These are phyloP conservation scores for Metarhizium sp. DNA, from an alignment of 2,329 filamentous ascomycete species.

Conservation along the genomic window DNA sequence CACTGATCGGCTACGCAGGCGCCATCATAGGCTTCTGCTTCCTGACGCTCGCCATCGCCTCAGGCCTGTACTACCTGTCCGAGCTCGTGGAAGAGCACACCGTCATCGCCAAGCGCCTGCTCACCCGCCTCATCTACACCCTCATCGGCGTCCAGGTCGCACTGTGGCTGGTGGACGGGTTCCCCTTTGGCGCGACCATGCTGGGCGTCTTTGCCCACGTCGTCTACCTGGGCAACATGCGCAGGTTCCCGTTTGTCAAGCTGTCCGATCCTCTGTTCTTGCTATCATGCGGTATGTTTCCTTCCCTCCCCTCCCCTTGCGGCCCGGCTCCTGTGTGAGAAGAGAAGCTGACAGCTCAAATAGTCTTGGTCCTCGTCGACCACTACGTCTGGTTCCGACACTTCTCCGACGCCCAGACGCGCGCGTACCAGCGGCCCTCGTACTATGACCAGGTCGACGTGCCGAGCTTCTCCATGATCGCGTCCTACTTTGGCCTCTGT, in stretches of 20 bases:
- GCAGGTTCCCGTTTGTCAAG: conserved; percentile 66
- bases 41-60: conserved; percentile 89
- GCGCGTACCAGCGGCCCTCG: conserved; percentile 47
- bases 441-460: conserved; percentile 54
- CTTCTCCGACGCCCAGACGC: conserved; percentile 60
- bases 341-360: no score
- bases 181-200: conserved; percentile 65
- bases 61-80: conserved; percentile 96
- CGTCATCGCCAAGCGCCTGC: conserved; percentile 78
- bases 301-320: no score
- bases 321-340: no score
- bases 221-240: conserved; percentile 82
- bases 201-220: conserved; percentile 74
- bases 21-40: conserved; percentile 86
- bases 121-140: conserved; percentile 75
- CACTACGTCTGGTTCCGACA: conserved; percentile 95
- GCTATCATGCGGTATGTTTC: conserved; percentile 62
- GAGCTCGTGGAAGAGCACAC: conserved; percentile 98
- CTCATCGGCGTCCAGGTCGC: conserved; percentile 67
- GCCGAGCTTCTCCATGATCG: conserved; percentile 87
- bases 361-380: conserved; percentile 75
- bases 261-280: conserved; percentile 82
- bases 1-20: conserved; percentile 81
- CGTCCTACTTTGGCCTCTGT: conserved; percentile 90
- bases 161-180: conserved; percentile 73